phyloP scores from a whole-genome alignment of 2,329 filamentous ascomycete genomes.

The Ceratocystiopsis minuta region DNA sequence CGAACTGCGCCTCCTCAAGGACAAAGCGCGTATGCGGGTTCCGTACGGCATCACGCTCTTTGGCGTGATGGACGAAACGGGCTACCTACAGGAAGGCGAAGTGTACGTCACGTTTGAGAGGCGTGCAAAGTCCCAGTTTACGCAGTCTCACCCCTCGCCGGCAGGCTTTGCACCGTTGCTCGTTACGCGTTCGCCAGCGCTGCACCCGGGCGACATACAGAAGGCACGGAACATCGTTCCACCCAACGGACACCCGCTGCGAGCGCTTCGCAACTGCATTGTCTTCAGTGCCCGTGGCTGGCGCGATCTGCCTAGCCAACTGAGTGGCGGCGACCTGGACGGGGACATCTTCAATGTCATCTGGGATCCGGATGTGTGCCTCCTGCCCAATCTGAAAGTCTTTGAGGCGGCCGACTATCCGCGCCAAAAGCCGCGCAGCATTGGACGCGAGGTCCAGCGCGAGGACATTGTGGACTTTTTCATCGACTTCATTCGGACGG shows the following conservation, averaged over 20 bases:
- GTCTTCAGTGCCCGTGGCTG: constrained; percentile 55
- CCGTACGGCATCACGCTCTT: constrained; percentile 56
- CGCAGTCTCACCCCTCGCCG: too few species aligned
- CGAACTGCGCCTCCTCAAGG: constrained; percentile 57
- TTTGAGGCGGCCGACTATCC: constrained; percentile 54
- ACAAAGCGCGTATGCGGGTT: constrained; percentile 59
- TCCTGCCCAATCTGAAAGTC: constrained; percentile 22
- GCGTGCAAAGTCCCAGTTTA: too few species aligned
- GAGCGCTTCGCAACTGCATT: constrained; percentile 50
- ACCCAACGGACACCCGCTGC: constrained; percentile 38
- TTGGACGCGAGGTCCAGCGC: constrained; percentile 39
- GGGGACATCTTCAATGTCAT: constrained; percentile 71
- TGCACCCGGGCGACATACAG: constrained; percentile 71
- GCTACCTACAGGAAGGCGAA: constrained; percentile 44
- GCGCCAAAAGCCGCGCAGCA: constrained; percentile 32
- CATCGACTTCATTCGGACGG: constrained; percentile 54
- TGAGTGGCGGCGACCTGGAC: constrained; percentile 70
- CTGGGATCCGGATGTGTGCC: constrained; percentile 34
- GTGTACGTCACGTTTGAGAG: constrained; percentile 38
- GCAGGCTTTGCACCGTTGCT: constrained; percentile 23
- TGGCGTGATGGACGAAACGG: constrained; percentile 71
- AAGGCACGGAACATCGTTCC: constrained; percentile 44
- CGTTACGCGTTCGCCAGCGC: constrained; percentile 61
- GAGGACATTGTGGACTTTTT: constrained; percentile 68
- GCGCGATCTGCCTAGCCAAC: constrained; percentile 59